Conservation (phyloP, 192 early-diverging fungal species). For the Coemansia pectinata region DNA sequence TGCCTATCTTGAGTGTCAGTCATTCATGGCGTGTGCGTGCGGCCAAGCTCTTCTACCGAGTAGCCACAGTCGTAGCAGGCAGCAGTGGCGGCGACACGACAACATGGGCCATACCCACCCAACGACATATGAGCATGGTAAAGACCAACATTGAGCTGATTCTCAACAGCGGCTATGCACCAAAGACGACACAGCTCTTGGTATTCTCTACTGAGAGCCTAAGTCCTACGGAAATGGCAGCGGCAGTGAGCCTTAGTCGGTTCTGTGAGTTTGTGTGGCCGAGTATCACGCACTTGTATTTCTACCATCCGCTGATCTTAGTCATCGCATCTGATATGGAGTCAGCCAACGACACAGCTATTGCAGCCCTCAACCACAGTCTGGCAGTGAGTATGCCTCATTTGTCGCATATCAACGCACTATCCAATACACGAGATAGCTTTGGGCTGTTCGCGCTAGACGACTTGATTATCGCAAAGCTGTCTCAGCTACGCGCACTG, state of each 20-base stretch:
- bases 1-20: slow-evolving; percentile 12
- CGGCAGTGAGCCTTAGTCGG: not conserved
- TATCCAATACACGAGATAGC: slow-evolving; percentile 39
- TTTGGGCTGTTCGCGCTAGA: slow-evolving; percentile 45
- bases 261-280: slow-evolving; percentile 41
- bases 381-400: slow-evolving; percentile 19
- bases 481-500: slow-evolving; percentile 10
- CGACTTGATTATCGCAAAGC: slow-evolving; percentile 28
- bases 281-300: slow-evolving; percentile 25
- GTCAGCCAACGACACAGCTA: slow-evolving; percentile 22
- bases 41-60: slow-evolving; percentile 39
- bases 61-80: slow-evolving; percentile 20
- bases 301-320: slow-evolving; percentile 17
- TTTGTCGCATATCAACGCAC: slow-evolving; percentile 16
- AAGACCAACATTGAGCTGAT: slow-evolving; percentile 32
- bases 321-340: not conserved
- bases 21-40: slow-evolving; percentile 40
- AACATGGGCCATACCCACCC: slow-evolving; percentile 3
- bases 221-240: not conserved
- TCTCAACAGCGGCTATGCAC: slow-evolving; percentile 45
- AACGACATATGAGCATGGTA: not conserved
- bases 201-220: slow-evolving; percentile 1
- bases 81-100: not conserved
- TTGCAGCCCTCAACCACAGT: slow-evolving; percentile 18
- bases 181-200: slow-evolving; percentile 22